Base-by-base conservation (phyloP, 2,329 filamentous ascomycete genomes). In the Pseudovirgaria hyperparasitica region DNA sequence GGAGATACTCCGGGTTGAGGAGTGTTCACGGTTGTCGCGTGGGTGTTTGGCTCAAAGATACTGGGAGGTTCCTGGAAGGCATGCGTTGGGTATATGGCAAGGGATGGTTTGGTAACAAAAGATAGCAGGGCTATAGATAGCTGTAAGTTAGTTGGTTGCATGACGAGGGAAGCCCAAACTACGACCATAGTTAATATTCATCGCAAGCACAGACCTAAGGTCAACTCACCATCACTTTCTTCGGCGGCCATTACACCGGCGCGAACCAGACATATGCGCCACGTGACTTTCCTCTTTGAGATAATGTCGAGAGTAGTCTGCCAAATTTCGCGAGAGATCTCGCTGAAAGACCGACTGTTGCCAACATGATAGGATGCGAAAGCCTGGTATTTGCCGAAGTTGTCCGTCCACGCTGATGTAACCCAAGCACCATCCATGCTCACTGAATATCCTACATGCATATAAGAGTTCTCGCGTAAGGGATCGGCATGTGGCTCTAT, bases 321-420 rank as follows among this genome's bases (percentile, higher is more conserved):
- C 80, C 82, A 87, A 3, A 90, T 79, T 41, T 86, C 80, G 25
- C 68, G 65, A 1, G 72, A 71, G n/a, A 85, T 60, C 13, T 80
- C 72, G 9, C 60, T 59, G 34, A 84, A 70, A 60, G 39, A 67
- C 60, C 52, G 72, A 65, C 34, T 75, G 61, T 10, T 72, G 62
- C 23, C 47, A 3, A 87, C 57, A 40, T 77, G 82, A 50, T 85
- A 87, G 0, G 79, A 77, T 1, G 74, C 69, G 10, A 69, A 80
- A 38, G 75, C 72, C 47, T 86, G 79, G 34, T 79, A 72, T 32
- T 70, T 72, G 2, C 82, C 82, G 15, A 70, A 69, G 38, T 74
- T 82, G 45, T 92, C 81, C 2, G 76, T 82, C 82, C 82, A 92
- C 1, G 78, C 77, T 5, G 73, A 78, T 9, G 76, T 77, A 19